Evolutionary conservation across 768 basidiomycete species (phyloP), one percentile per base, ranked within the genome.

Genomic region (Naganishia onofrii): DNA sequence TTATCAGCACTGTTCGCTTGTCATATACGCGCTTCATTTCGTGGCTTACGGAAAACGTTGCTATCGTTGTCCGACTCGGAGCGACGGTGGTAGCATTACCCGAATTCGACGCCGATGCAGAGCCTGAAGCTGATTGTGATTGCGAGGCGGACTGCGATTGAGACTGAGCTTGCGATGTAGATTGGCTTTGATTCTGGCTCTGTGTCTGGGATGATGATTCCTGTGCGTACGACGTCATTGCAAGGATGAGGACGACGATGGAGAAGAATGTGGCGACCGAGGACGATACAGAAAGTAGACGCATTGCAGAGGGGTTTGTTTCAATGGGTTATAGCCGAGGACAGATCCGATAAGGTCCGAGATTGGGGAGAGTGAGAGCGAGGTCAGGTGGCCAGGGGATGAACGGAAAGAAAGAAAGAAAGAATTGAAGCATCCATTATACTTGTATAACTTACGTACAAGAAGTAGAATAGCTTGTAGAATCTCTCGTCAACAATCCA

Each of bases 31-130:
- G 21, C 26, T 13, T 3, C 2, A 9, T 23, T 8, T 60, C 3
- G 32, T 2, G 15, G 32, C 67, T 68, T 42, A 70, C 69, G 17
- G 58, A 64, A 55, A 31, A 70, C 26, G 69, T 70, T 48, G 42
- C 69, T 48, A 64, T 48, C 17, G 58, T 63, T 21, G 69, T 70
- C 29, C 34, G 26, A 32, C 57, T 63, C 48, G 46, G 58, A 46
- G 69, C 58, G 31, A 23, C 46, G 8, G 68, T 51, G 15, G 68
- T 63, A n/a, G 28, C 38, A 51, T 64, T 64, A 17, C 69, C 60
- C 29, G 48, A 32, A 23, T 48, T 52, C 19, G 69, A 63, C 6
- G 46, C 68, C 21, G 68, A 60, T 15, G 60, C 34, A 19, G 57
- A 64, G 13, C 57, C 69, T 7, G 69, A 64, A 34, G 21, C 21